Conservation (phyloP, 2,329 filamentous ascomycete genomes). For the Claviceps sp. region DNA sequence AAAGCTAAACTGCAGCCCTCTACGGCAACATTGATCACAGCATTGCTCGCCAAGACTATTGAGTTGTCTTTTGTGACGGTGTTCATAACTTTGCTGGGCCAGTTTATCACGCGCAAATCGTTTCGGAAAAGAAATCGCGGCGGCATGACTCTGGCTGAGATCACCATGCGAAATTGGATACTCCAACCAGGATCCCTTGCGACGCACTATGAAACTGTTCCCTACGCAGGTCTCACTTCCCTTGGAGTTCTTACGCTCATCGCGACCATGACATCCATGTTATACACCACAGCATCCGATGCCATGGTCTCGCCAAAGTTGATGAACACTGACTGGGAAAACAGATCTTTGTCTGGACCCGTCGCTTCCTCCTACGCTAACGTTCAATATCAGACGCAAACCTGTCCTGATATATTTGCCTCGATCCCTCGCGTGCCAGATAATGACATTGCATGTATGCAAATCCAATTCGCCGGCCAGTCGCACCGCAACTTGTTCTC, state of each 20-base stretch:
- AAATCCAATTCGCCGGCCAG: constrained; percentile 56
- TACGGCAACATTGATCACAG: constrained; percentile 53
- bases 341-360: constrained; percentile 35
- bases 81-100: constrained; percentile 61
- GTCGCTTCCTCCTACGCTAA: constrained; percentile 54
- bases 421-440: constrained; percentile 25
- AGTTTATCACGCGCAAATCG: constrained; percentile 58
- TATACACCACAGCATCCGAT: constrained; percentile 68
- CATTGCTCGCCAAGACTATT: constrained; percentile 61
- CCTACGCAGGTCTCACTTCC: constrained; percentile 48
- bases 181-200: constrained; percentile 60
- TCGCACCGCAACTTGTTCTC: constrained; percentile 56
- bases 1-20: constrained; percentile 42
- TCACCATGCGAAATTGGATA: constrained; percentile 67
- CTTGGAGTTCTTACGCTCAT: constrained; percentile 50
- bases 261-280: constrained; percentile 50
- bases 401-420: constrained; percentile 50
- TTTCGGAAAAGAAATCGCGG: constrained; percentile 47
- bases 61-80: constrained; percentile 68
- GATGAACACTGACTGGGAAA: constrained; percentile 40
- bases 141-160: constrained; percentile 62
- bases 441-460: constrained; percentile 43
- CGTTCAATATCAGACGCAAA: constrained; percentile 34
- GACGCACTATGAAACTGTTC: constrained; percentile 52
- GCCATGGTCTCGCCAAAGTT: constrained; percentile 64